phyloP scores from a whole-genome alignment of 768 basidiomycete genomes.

The Hydnomerulius pinastri region DNA sequence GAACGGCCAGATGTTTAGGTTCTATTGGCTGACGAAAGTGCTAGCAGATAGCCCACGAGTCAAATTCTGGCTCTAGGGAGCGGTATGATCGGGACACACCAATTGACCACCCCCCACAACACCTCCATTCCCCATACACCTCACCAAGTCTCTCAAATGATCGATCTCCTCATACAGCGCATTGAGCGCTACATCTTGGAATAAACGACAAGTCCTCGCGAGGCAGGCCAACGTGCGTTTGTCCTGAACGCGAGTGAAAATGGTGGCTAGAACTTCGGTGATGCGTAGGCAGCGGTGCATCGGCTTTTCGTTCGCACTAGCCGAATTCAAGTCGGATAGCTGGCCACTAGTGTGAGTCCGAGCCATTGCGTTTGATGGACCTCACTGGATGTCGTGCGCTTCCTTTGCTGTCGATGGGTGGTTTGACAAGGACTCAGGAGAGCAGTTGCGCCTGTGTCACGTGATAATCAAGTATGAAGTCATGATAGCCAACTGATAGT shows the following conservation, averaged over 20 bases:
- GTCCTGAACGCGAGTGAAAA: neutral
- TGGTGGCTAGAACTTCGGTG: neutral
- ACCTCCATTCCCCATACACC: neutral
- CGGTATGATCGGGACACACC: neutral
- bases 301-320: too few species aligned
- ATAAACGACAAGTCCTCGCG: neutral
- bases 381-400: too few species aligned
- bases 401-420: too few species aligned
- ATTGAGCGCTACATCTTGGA: neutral
- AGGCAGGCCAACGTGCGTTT: neutral
- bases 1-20: neutral
- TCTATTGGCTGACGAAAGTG: neutral
- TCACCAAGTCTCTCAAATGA: neutral
- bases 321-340: too few species aligned
- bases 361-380: too few species aligned
- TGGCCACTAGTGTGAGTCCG: too few species aligned
- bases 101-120: neutral
- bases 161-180: neutral
- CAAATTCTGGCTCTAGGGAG: neutral
- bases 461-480: too few species aligned
- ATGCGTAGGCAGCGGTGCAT: neutral
- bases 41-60: neutral
- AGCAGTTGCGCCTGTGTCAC: too few species aligned
- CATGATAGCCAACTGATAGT: too few species aligned
- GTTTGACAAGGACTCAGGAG: too few species aligned